Evolutionary conservation across 768 basidiomycete species (phyloP), one percentile per base, ranked within the genome.

Genomic region (Rhizopogon rudus): DNA sequence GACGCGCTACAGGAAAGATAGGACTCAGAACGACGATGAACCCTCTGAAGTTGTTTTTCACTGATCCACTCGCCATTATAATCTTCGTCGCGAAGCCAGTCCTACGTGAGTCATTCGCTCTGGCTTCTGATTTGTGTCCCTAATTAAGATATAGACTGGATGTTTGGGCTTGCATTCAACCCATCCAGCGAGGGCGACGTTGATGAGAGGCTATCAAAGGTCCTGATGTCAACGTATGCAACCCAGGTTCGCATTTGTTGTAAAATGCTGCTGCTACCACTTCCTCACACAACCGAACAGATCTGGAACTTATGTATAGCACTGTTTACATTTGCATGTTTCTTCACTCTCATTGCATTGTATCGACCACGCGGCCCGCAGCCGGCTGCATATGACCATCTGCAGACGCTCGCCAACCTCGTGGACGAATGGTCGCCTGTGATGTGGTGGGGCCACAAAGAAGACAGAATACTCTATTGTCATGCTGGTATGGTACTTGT

Each of bases 361-460:
- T 28, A 39, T 37, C 60, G 22, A 22, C 67, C 61, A 6, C 54
- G 40, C 9, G 67, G 67, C 2, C 57, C 64, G 0, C 71, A 71
- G 37, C 71, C 67, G 0, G 65, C 65, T 5, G 61, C 65, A 16
- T 71, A 71, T 39, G 68, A 71, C 4, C 68, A 71, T 20, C 54
- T 73, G 3, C 65, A 70, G 43, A 72, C 67, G n/a, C 61, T 72
- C 16, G 68, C 64, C 3, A 70, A 72, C 52, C 52, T 71, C 54
- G 60, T 70, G 9, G 31, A 31, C 31, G 31, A 31, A 7, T 67
- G 71, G 71, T 65, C 67, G 16, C 55, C 61, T 1, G 63, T 56
- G 9, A 66, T 70, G 60, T 64, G 67, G 67, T 67, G 66, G 62
- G 67, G 66, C 20, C 58, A 61, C 17, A 69, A 66, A 12, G 44